Conservation (phyloP, 139 green algal species). For the Chlorella sp. region DNA sequence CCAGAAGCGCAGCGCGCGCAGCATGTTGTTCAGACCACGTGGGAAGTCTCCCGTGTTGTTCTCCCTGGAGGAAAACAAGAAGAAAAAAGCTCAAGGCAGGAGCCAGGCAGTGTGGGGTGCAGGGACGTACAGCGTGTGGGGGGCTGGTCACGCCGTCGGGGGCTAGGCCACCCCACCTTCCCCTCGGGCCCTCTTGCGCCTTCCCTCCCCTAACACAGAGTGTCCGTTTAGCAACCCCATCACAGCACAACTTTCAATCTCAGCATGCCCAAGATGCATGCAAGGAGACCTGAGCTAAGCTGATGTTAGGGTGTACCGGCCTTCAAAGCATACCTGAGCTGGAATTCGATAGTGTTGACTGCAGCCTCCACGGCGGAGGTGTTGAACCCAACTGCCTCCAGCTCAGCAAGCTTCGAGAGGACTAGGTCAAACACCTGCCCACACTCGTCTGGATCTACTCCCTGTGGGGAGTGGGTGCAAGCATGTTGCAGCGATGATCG, state of each 20-base stretch:
- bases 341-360: conserved; percentile 98
- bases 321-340: conserved; percentile 70
- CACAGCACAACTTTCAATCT: too few species aligned
- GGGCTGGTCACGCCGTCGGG: too few species aligned
- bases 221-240: too few species aligned
- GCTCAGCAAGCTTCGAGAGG: conserved; percentile 69
- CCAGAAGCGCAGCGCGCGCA: conserved; percentile 89
- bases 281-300: too few species aligned
- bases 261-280: too few species aligned
- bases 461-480: background rate
- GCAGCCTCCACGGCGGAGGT: conserved; percentile 85
- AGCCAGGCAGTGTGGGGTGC: too few species aligned
- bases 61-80: conserved; percentile 57
- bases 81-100: background rate
- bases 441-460: conserved; percentile 21
- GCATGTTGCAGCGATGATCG: too few species aligned
- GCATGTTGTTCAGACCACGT: conserved; percentile 94
- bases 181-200: too few species aligned
- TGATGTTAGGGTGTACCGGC: too few species aligned
- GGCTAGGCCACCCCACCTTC: too few species aligned
- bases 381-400: conserved; percentile 79
- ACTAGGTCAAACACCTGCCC: conserved; percentile 84
- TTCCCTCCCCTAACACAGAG: too few species aligned
- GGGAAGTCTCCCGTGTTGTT: conserved; percentile 99
- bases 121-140: too few species aligned